phyloP scores from a whole-genome alignment of 2,329 filamentous ascomycete species.

The Celoporthe dispersa region DNA sequence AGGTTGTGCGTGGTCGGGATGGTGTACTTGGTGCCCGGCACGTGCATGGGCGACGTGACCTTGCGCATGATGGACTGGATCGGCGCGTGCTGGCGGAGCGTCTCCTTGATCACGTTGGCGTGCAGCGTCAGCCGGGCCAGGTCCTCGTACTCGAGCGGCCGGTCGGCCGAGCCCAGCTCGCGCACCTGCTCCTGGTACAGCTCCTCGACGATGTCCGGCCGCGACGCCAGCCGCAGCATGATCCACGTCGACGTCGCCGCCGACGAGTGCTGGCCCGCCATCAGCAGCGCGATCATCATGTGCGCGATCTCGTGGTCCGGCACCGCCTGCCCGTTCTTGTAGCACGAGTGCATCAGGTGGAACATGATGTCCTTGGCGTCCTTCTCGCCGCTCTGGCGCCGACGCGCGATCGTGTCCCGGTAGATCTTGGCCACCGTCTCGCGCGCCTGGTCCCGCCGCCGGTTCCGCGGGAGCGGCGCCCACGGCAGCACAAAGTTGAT shows the following conservation, averaged over 20 bases:
- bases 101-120: constrained; percentile 86
- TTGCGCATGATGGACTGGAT: constrained; percentile 95
- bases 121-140: constrained; percentile 81
- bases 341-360: constrained; percentile 76
- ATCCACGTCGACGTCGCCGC: constrained; percentile 81
- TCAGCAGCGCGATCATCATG: constrained; percentile 85
- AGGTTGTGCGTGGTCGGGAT: constrained; percentile 82
- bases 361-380: constrained; percentile 72
- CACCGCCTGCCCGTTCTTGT: constrained; percentile 72
- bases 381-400: constrained; percentile 53
- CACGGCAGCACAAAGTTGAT: constrained; percentile 85
- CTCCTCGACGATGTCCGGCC: constrained; percentile 71
- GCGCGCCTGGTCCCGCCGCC: constrained; percentile 72
- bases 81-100: constrained; percentile 85
- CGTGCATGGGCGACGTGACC: constrained; percentile 84
- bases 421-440: constrained; percentile 78
- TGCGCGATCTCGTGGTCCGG: constrained; percentile 79
- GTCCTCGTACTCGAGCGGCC: constrained; percentile 75
- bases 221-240: constrained; percentile 71
- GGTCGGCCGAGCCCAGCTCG: constrained; percentile 74
- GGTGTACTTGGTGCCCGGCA: constrained; percentile 81
- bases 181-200: constrained; percentile 78
- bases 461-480: constrained; percentile 77
- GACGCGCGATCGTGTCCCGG: constrained; percentile 69
- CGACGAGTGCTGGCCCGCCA: constrained; percentile 84